Evolutionary conservation across 2,329 filamentous ascomycete genomes (phyloP).

Genomic region (Fusarium sp.): DNA sequence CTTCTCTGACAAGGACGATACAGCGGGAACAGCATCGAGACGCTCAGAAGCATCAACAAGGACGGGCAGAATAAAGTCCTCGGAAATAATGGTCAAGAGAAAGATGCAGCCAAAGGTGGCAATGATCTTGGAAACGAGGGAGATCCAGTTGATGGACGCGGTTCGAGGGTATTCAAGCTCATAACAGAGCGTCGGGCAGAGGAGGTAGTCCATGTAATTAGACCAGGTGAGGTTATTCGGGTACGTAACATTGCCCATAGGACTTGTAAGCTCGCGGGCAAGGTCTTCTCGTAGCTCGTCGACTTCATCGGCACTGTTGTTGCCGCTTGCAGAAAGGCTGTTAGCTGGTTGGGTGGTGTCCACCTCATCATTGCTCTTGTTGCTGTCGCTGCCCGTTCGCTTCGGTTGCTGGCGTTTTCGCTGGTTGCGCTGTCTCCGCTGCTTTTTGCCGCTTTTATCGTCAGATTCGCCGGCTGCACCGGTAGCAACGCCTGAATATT

Average conservation of each 20-base stretch:
- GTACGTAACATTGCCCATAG: slow-evolving; percentile 88
- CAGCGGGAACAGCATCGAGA: slow-evolving; percentile 55
- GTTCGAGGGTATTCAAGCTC: slow-evolving; percentile 95
- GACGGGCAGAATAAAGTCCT: slow-evolving; percentile 95
- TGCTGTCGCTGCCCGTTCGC: slow-evolving; percentile 31
- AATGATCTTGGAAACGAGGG: slow-evolving; percentile 83
- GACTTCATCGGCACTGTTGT: slow-evolving; percentile 59
- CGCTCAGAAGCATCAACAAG: slow-evolving; percentile 73
- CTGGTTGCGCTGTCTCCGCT: slow-evolving; percentile 33
- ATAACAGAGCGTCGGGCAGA: slow-evolving; percentile 96
- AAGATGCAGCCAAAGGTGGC: slow-evolving; percentile 98
- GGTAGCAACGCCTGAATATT: slow-evolving; percentile 54
- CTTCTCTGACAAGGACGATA: slow-evolving; percentile 66
- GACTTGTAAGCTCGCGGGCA: slow-evolving; percentile 89
- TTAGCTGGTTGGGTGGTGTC: slow-evolving; percentile 14
- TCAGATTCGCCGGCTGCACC: slow-evolving; percentile 39
- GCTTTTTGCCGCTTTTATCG: slow-evolving; percentile 37
- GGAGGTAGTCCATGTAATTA: slow-evolving; percentile 87
- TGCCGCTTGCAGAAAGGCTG: slow-evolving; percentile 34
- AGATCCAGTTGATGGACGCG: slow-evolving; percentile 76
- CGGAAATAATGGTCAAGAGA: slow-evolving; percentile 86
- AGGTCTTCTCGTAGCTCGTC: slow-evolving; percentile 82
- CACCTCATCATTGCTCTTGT: slow-evolving; percentile 44
- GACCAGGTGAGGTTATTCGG: slow-evolving; percentile 83
- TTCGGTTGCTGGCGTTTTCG: slow-evolving; percentile 28